Conservation (phyloP, 2,329 filamentous ascomycete genomes). For the Cryoendolithus antarcticus region DNA sequence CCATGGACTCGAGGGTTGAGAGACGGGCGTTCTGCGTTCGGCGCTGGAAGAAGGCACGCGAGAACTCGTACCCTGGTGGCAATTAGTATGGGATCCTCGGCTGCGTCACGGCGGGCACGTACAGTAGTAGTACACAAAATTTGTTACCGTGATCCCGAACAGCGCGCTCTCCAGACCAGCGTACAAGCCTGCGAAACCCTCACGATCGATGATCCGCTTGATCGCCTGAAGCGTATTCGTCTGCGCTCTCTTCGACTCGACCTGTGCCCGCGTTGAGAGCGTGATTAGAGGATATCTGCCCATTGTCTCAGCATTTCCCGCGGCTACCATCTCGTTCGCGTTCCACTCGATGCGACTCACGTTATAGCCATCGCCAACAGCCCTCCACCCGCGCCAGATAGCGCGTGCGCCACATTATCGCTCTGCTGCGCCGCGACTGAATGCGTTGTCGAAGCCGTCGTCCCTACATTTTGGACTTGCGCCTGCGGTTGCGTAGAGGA, state of each 20-base stretch:
- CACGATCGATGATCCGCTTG: constrained; percentile 75
- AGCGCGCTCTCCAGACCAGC: constrained; percentile 86
- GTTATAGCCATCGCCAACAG: constrained; percentile 93
- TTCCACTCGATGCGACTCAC: constrained; percentile 34
- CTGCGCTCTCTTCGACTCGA: constrained; percentile 88
- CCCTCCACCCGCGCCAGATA: constrained; percentile 85
- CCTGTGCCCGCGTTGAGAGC: constrained; percentile 90
- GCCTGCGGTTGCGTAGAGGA: constrained; percentile 8
- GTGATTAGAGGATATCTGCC: constrained; percentile 87
- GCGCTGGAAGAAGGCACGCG: constrained; percentile 69
- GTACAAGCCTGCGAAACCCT: constrained; percentile 81
- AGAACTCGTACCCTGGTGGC: constrained; percentile 79
- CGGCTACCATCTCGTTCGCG: constrained; percentile 5
- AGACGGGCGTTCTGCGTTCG: constrained; percentile 68
- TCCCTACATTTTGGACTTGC: constrained; percentile 8
- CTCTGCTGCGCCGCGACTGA: constrained; percentile 59
- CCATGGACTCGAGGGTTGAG: constrained; percentile 85
- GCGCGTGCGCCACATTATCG: constrained; percentile 92
- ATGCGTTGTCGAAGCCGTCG: constrained; percentile 12
- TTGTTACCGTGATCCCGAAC: constrained; percentile 95
- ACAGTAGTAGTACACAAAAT: constrained; percentile 99
- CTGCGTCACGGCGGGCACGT: constrained; percentile 4
- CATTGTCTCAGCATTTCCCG: constrained; percentile 2
- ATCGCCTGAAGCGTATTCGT: constrained; percentile 74
- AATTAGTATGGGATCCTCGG: constrained; percentile 1